Percentiles rank a stretch among this genome's conserved stretches.
Evolutionary conservation across 73 alveolate genomes (phyloP).

Genomic region (Effrenium voratum): DNA sequence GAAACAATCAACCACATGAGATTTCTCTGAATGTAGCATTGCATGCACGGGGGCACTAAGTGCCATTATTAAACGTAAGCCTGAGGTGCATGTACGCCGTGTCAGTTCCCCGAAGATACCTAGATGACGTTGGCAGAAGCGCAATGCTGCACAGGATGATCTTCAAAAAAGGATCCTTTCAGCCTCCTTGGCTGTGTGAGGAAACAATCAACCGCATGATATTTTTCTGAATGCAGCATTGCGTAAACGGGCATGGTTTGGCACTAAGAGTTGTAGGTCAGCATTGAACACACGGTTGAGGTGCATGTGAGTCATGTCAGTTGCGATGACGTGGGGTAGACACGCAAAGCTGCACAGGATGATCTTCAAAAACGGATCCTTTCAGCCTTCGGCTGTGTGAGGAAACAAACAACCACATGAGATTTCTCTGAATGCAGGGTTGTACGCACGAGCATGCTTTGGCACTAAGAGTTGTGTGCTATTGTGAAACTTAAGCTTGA

Average conservation of each 20-base stretch:
- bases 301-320: no score
- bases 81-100: not conserved
- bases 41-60: not conserved
- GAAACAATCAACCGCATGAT: no score
- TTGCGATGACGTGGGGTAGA: no score
- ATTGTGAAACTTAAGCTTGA: no score
- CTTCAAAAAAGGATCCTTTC: constrained; percentile 2
- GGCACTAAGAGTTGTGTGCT: no score
- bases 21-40: not conserved
- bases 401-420: constrained; percentile 9
- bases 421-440: not conserved
- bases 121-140: no score
- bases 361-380: constrained; percentile 27
- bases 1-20: not conserved
- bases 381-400: constrained; percentile 2
- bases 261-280: no score
- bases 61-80: no score
- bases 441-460: not conserved
- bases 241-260: no score
- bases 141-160: not conserved
- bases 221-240: no score
- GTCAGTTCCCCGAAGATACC: not conserved
- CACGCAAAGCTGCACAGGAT: no score
- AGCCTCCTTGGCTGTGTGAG: not conserved
- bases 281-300: no score